A percentile compares a stretch with the other conserved stretches of the same genome.
Evolutionary conservation across 2,329 filamentous ascomycete genomes (phyloP).

Genomic region (Bisporella sp.): DNA sequence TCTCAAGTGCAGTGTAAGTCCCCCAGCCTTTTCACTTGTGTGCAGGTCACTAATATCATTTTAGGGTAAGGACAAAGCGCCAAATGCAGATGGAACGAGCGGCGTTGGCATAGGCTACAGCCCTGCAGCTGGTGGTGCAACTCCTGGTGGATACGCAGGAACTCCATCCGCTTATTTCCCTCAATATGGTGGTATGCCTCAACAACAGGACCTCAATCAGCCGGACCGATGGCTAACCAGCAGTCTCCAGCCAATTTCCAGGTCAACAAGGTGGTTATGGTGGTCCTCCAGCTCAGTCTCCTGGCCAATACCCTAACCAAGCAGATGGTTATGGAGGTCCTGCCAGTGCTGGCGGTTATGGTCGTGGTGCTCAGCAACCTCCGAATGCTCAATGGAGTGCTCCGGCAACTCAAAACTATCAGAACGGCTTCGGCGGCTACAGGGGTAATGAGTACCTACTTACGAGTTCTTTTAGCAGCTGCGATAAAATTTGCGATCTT

Average conservation of each 20-base stretch:
- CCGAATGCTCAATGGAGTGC: conserved; percentile 36
- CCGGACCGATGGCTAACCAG: conserved; percentile 30
- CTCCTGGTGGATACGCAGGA: conserved; percentile 63
- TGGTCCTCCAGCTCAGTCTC: conserved; percentile 53
- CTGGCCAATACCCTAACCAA: conserved; percentile 58
- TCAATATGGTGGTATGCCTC: conserved; percentile 72
- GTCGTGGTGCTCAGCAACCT: conserved; percentile 55
- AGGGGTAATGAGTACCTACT: conserved; percentile 38
- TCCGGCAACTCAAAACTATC: conserved; percentile 52
- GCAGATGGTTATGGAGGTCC: conserved; percentile 66
- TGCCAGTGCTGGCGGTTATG: conserved; percentile 76
- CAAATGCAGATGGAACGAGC: conserved; percentile 70
- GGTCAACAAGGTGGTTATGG: conserved; percentile 63
- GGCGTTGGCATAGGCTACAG: conserved; percentile 65
- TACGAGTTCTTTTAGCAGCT: conserved; percentile 2
- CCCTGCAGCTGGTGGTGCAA: conserved; percentile 65
- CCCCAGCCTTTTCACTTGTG: conserved; percentile 6
- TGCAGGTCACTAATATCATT: no score
- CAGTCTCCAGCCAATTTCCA: conserved; percentile 41
- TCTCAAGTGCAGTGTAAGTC: conserved; percentile 94
- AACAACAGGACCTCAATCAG: conserved; percentile 29
- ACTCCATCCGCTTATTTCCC: conserved; percentile 82
- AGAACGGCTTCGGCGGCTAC: conserved; percentile 58
- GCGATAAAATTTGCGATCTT: background rate
- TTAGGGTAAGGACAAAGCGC: conserved; percentile 98